Conservation (phyloP, 768 basidiomycete species). For the Trametes gibbosa region DNA sequence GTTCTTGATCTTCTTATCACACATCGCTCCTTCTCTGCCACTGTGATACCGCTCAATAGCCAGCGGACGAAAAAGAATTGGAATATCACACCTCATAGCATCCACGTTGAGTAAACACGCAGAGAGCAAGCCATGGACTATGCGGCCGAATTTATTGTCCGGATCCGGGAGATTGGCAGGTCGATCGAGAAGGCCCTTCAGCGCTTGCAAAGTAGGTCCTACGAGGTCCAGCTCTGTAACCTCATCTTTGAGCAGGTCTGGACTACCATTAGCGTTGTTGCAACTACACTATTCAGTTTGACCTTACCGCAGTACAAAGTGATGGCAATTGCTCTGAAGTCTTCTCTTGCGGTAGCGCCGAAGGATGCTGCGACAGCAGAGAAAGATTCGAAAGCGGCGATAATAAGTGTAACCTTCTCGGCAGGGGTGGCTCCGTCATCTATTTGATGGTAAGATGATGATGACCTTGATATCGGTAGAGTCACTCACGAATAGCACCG, state of each 20-base stretch:
- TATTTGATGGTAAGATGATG: slow-evolving; percentile 12
- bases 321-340: slow-evolving; percentile 75
- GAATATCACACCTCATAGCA: slow-evolving; percentile 74
- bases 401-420: slow-evolving; percentile 65
- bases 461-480: neutral
- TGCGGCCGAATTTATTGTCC: slow-evolving; percentile 51
- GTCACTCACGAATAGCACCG: slow-evolving; percentile 47
- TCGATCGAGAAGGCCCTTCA: slow-evolving; percentile 71
- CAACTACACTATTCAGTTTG: neutral
- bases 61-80: neutral
- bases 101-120: slow-evolving; percentile 84
- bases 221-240: slow-evolving; percentile 74
- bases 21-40: slow-evolving; percentile 74
- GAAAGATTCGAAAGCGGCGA: slow-evolving; percentile 60
- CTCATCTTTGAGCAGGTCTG: slow-evolving; percentile 87
- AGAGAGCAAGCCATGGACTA: slow-evolving; percentile 81
- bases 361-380: slow-evolving; percentile 56
- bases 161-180: slow-evolving; percentile 42
- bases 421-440: slow-evolving; percentile 44
- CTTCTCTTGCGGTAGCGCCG: slow-evolving; percentile 58
- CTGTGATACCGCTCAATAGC: slow-evolving; percentile 37
- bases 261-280: neutral
- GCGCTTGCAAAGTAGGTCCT: slow-evolving; percentile 73
- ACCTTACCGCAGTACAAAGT: slow-evolving; percentile 73
- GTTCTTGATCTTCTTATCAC: slow-evolving; percentile 81